Evolutionary conservation across 2,329 filamentous ascomycete species (phyloP), one percentile per base, ranked within the genome.

Genomic region (Aspergillus ochraceus): DNA sequence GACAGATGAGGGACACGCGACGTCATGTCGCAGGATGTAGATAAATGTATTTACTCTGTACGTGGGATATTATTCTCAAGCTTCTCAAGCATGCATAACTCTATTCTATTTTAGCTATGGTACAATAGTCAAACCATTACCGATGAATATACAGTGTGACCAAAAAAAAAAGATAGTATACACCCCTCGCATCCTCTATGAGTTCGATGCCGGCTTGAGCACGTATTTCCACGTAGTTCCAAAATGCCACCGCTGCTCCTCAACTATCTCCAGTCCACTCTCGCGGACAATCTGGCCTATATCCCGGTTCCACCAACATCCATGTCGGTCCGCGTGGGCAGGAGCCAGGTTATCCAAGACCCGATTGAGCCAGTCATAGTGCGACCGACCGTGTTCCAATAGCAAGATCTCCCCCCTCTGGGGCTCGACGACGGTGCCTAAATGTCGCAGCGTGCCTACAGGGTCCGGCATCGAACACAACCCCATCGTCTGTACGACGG

Each of bases 241-340:
- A 65, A 81, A 72, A 71, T 82, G 78, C 70, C 73, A 80, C 47
- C 80, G 68, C 62, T 77, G 75, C 62, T 77, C 73, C 66, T 79
- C 77, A 49, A 81, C 77, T 54, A 83, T 68, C 65, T 79, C 77
- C 63, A 83, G 65, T 29, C 79, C 80, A 65, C 79, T 81, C 58
- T 79, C 71, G 55, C 69, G 65, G n/a, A 83, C 74, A 63, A 83
- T 77, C 57, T 74, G 70, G 36, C 77, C 79, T 51, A 83, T 81
- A 73, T 83, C 80, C 45, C 79, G 74, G 68, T 83, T 83, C 75
- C 78, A 82, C 80, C 81, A 83, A 67, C 81, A 83, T 17, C 81
- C 81, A 70, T 81, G 79, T n/a, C 75, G 71, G 62, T 81, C 72
- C 36, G 81, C 81, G 70, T 83, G 81, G 45, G 75, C 71, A 4